A percentile compares a stretch with the other conserved stretches of the same genome.
Conservation (phyloP, 495 filamentous ascomycete genomes). For the Penicillium crystallinum region DNA sequence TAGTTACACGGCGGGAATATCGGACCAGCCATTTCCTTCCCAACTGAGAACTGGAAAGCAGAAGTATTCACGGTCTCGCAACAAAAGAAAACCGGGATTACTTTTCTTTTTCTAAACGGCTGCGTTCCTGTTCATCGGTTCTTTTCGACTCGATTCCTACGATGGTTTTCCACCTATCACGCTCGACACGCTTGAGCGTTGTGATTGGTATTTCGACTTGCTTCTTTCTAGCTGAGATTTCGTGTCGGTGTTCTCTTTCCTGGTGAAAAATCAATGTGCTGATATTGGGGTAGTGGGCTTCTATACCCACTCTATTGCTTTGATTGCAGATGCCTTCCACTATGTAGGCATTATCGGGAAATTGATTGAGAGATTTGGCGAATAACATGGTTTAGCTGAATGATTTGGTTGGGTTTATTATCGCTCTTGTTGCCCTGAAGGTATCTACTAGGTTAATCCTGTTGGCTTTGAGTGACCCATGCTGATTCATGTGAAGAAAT, state of each 20-base stretch:
- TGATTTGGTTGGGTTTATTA: slow-evolving; percentile 80
- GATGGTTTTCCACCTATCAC: slow-evolving; percentile 30
- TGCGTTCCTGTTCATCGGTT: neutral
- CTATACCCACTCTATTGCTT: slow-evolving; percentile 73
- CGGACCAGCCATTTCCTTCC: slow-evolving; percentile 11
- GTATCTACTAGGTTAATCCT: slow-evolving; percentile 34
- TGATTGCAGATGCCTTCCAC: slow-evolving; percentile 91
- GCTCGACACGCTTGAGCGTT: slow-evolving; percentile 35
- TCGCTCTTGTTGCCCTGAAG: slow-evolving; percentile 80
- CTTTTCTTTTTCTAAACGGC: neutral
- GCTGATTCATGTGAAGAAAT: slow-evolving; percentile 11
- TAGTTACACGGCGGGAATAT: slow-evolving; percentile 14
- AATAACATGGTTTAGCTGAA: slow-evolving; percentile 59
- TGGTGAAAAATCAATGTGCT: neutral
- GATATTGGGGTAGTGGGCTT: slow-evolving; percentile 56
- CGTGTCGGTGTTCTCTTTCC: slow-evolving; percentile 26
- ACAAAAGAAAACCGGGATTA: neutral
- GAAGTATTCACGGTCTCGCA: slow-evolving; percentile 2
- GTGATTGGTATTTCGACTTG: slow-evolving; percentile 47
- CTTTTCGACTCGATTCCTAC: neutral
- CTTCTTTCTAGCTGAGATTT: slow-evolving; percentile 50
- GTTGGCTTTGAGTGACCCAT: neutral
- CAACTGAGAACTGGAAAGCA: slow-evolving; percentile 9
- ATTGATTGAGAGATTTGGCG: neutral
- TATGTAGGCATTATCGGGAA: slow-evolving; percentile 55